Evolutionary conservation across 2,329 filamentous ascomycete genomes (phyloP).

Genomic region (Neofusicoccum sp.): DNA sequence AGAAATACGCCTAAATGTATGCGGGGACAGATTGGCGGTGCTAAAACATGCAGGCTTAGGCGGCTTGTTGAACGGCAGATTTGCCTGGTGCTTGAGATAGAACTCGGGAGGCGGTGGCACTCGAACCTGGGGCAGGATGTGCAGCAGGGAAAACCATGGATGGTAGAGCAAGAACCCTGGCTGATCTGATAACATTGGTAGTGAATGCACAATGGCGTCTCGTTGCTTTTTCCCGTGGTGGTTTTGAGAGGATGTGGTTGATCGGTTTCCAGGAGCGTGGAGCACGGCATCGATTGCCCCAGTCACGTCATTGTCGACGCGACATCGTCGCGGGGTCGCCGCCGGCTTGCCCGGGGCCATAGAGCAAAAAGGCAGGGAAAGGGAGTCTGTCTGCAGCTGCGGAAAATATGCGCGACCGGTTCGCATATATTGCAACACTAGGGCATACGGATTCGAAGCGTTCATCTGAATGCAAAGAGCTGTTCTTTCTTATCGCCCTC

Average conservation of each 20-base stretch:
- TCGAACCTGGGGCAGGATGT: not conserved
- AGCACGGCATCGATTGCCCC: slow-evolving; percentile 7
- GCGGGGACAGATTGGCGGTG: not conserved
- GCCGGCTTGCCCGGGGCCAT: not conserved
- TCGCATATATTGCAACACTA: too few species aligned
- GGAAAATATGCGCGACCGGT: too few species aligned
- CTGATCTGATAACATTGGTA: not conserved
- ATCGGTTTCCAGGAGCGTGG: not conserved
- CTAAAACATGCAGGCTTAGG: not conserved
- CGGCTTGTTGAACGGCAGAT: not conserved
- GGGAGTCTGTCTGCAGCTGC: too few species aligned
- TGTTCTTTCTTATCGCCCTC: too few species aligned
- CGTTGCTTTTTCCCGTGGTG: not conserved
- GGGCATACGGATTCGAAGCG: too few species aligned
- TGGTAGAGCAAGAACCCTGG: not conserved
- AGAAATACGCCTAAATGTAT: not conserved
- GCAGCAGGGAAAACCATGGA: not conserved
- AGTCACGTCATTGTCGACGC: slow-evolving; percentile 2
- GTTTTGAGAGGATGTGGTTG: not conserved
- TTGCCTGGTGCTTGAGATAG: not conserved
- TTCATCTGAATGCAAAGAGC: too few species aligned
- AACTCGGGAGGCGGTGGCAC: not conserved
- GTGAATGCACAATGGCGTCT: not conserved
- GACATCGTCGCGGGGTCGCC: not conserved
- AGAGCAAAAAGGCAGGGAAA: too few species aligned